Percentiles rank a stretch among this genome's conserved stretches.
Evolutionary conservation across 768 basidiomycete genomes (phyloP).

Genomic region (Leccinum broughii): DNA sequence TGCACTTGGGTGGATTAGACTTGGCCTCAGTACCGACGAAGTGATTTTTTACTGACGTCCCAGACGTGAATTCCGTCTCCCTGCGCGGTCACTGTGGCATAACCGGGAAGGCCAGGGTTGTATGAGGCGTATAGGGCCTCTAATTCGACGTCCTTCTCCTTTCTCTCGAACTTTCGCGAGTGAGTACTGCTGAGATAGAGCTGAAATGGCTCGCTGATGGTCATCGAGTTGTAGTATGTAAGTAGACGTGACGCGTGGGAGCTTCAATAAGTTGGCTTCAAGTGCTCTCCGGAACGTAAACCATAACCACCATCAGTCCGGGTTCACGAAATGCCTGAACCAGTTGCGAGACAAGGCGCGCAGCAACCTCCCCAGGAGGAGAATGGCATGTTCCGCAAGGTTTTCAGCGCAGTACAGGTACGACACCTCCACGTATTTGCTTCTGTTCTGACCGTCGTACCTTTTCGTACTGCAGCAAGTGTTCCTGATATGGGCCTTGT

Average conservation of each 20-base stretch:
- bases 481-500: slow-evolving; percentile 61
- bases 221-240: slow-evolving; percentile 20
- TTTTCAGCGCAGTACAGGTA: slow-evolving; percentile 46
- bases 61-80: slow-evolving; percentile 75
- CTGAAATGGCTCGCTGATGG: slow-evolving; percentile 33
- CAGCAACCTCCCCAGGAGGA: slow-evolving; percentile 27
- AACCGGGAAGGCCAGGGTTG: slow-evolving; percentile 43
- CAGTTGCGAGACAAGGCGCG: slow-evolving; percentile 20
- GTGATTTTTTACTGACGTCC: slow-evolving; percentile 50
- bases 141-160: background rate
- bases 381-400: slow-evolving; percentile 37
- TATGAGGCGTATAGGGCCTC: slow-evolving; percentile 23
- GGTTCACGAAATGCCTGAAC: slow-evolving; percentile 26
- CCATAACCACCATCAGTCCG: slow-evolving; percentile 8
- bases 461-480: slow-evolving; percentile 53
- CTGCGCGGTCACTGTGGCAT: slow-evolving; percentile 68
- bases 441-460: slow-evolving; percentile 4
- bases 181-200: slow-evolving; percentile 27
- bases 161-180: slow-evolving; percentile 6
- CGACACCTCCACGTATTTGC: slow-evolving; percentile 13
- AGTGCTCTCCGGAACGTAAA: background rate
- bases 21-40: background rate
- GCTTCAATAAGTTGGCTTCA: slow-evolving; percentile 1
- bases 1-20: slow-evolving; percentile 30
- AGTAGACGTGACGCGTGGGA: slow-evolving; percentile 24